Percentiles rank a stretch among this genome's conserved stretches.
phyloP scores from a whole-genome alignment of 345 rosid species.

The Heritiera littoralis region DNA sequence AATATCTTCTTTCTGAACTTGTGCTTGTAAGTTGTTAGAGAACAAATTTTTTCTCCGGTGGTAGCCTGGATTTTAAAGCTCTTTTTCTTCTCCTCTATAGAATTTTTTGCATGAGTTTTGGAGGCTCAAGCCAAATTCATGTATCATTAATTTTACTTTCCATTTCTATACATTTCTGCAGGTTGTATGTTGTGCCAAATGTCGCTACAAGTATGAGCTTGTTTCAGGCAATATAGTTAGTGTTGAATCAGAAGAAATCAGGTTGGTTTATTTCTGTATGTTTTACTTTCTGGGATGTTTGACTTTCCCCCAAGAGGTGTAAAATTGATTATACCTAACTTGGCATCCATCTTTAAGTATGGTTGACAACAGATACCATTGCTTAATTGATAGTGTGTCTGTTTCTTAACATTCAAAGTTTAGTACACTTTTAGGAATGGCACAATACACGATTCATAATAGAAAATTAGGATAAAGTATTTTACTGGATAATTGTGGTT shows the following conservation, averaged over 20 bases:
- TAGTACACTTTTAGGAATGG: not conserved
- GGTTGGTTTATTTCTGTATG: slow-evolving; percentile 53
- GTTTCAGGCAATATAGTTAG: slow-evolving; percentile 80
- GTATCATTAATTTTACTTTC: slow-evolving; percentile 1
- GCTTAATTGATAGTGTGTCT: not conserved
- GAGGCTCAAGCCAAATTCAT: not conserved
- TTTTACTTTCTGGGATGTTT: slow-evolving; percentile 13
- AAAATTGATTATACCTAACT: not conserved
- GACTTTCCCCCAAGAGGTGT: not conserved
- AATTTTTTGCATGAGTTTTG: not conserved
- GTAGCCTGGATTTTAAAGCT: not conserved
- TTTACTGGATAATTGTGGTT: not conserved
- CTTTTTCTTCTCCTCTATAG: not conserved
- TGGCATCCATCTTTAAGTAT: not conserved
- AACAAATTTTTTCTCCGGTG: not conserved
- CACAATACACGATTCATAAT: not conserved
- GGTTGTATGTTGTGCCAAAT: slow-evolving; percentile 83
- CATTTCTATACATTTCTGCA: slow-evolving; percentile 31
- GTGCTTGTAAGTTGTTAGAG: not conserved
- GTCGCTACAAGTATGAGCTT: slow-evolving; percentile 92
- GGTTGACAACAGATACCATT: not conserved
- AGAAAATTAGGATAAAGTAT: not conserved
- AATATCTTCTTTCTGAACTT: not conserved
- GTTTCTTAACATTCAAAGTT: not conserved
- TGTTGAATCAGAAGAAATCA: slow-evolving; percentile 82